Evolutionary conservation across 495 filamentous ascomycete species (phyloP), one percentile per base, ranked within the genome.

Genomic region (Opeltia flavorubescens): DNA sequence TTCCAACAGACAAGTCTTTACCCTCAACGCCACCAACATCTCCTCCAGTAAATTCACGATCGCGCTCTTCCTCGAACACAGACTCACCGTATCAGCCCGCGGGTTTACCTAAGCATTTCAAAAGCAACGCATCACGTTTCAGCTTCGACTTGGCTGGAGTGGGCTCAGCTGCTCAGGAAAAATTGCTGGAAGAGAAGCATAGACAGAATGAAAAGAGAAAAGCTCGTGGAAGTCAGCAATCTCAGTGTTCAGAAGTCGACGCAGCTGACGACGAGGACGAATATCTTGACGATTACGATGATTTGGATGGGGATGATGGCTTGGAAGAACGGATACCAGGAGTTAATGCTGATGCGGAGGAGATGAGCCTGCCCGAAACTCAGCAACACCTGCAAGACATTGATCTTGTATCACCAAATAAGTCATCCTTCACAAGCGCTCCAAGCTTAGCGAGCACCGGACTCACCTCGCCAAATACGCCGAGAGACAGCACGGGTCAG

Each of bases 101-200:
- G 26, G 69, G 58, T 5, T 42, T 74, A 30, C 83, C 84, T 0
- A 82, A 70, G 52, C 86, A 89, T 60, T 79, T 88, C 59, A 88
- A 83, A 53, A 89, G 85, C 59, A 89, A 81, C 44, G 83, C 87
- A 0, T 93, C 86, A 2, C 70, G 88, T 8, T 94, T 95, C 54
- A 93, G 86, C 57, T 95, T 95, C 55, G 87, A 95, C 55, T 84
- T 94, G 73, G 68, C 62, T 18, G 75, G 76, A 9, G 77, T 81
- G n/a, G 86, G 84, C 27, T 78, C 84, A 12, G 79, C 82, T 4
- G 74, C 74, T 9, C 80, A 94, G 59, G 88, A 95, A 59, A 80
- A 80, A 56, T 56, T 89, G 2, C 62, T 95, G 13, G 88, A 95
- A 65, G 87, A 94, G 57, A 78, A 85, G 31, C 83, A 91, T 53